phyloP scores from a whole-genome alignment of 768 basidiomycete genomes.

The Polyporus arcularius region DNA sequence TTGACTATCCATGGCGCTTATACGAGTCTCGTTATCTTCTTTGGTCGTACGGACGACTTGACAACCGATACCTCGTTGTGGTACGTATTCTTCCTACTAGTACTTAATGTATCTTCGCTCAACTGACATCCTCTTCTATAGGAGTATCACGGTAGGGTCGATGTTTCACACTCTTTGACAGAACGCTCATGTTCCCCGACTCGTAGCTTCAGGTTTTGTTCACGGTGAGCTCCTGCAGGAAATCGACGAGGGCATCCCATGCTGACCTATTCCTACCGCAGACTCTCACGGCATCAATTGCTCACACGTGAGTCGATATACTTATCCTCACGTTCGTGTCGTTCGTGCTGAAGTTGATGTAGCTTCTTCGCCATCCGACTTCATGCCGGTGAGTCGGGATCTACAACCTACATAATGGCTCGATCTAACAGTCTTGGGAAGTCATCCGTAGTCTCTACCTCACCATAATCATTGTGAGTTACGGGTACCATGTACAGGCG shows the following conservation, averaged over 20 bases:
- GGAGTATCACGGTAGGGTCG: constrained; percentile 11
- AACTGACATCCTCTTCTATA: neutral
- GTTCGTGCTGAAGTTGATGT: neutral
- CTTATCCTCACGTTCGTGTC: neutral
- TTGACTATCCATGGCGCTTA: constrained; percentile 1
- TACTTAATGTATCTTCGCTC: neutral
- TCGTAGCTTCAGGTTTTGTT: neutral
- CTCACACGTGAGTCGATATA: constrained; percentile 1
- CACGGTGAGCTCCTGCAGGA: neutral
- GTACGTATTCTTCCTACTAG: neutral
- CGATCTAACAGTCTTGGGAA: neutral
- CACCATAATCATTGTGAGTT: neutral
- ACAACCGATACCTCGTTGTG: neutral
- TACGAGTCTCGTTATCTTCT: neutral
- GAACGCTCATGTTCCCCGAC: no score
- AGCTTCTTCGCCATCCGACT: constrained; percentile 9
- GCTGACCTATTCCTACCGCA: neutral
- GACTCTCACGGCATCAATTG: constrained; percentile 2
- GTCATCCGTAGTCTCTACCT: neutral
- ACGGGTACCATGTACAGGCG: no score
- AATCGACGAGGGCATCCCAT: neutral
- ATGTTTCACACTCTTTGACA: neutral
- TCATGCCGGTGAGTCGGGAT: neutral
- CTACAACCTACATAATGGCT: no score
- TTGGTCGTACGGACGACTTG: neutral